phyloP scores from a whole-genome alignment of 148 eudicot genomes.

The Suaeda aralocaspica region DNA sequence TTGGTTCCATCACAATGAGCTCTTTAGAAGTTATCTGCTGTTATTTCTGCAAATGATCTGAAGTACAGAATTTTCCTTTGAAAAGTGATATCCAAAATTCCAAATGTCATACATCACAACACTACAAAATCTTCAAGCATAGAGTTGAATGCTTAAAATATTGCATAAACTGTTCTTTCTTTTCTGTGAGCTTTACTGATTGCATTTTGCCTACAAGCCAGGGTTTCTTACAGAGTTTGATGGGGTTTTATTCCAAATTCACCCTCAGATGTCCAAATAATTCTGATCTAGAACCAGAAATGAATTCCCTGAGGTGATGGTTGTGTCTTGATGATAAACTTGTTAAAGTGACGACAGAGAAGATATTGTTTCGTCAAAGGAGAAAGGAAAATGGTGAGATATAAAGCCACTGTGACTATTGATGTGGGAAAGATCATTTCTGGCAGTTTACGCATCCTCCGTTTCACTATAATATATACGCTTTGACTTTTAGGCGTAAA shows the following conservation, averaged over 20 bases:
- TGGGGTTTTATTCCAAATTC: no score
- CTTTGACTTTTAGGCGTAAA: no score
- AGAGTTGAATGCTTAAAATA: neutral
- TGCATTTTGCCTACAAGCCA: no score
- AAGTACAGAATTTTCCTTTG: neutral
- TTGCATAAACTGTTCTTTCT: neutral
- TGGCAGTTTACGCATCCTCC: no score
- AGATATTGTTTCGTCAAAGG: neutral
- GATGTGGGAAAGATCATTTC: neutral
- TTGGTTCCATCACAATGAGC: neutral
- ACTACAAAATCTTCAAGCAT: neutral
- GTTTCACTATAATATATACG: no score
- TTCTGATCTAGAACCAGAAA: no score
- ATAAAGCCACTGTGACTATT: neutral
- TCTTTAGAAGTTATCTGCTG: no score
- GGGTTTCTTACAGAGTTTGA: no score
- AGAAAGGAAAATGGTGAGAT: neutral
- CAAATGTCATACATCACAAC: neutral
- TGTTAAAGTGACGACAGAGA: neutral
- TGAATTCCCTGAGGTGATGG: no score
- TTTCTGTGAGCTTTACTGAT: slow-evolving; percentile 1
- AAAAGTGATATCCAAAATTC: neutral
- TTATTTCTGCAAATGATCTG: neutral
- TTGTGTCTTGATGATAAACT: no score
- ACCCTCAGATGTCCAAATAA: no score